Evolutionary conservation across 257 asterid species (phyloP).

Genomic region (Mitragyna speciosa): DNA sequence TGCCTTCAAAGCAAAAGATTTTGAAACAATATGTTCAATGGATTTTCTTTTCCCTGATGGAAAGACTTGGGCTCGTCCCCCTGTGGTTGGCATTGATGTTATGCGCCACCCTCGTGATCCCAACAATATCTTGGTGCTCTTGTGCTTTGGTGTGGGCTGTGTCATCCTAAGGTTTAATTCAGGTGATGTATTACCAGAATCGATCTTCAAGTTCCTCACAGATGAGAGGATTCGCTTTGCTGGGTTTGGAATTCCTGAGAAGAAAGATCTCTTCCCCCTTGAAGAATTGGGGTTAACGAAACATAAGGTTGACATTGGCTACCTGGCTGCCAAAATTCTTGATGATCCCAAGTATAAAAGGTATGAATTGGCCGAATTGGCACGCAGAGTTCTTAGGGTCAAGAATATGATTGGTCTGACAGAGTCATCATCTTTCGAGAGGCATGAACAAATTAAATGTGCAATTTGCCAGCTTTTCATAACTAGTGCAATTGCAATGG

Average conservation of each 20-base stretch:
- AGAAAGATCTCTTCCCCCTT: constrained; percentile 66
- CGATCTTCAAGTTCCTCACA: constrained; percentile 49
- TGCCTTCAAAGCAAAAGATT: constrained; percentile 67
- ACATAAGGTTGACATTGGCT: constrained; percentile 55
- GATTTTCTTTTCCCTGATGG: constrained; percentile 81
- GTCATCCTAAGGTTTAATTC: constrained; percentile 55
- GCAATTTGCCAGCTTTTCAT: constrained; percentile 79
- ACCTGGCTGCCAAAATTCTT: constrained; percentile 57
- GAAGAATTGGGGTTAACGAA: constrained; percentile 53
- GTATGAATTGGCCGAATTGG: constrained; percentile 58
- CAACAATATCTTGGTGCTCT: constrained; percentile 42
- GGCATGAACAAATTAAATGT: constrained; percentile 69
- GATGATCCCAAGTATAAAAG: constrained; percentile 57
- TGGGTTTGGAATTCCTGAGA: constrained; percentile 75
- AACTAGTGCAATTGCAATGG: constrained; percentile 61
- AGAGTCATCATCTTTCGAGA: constrained; percentile 64
- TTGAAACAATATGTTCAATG: constrained; percentile 58
- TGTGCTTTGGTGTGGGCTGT: constrained; percentile 83
- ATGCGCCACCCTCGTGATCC: constrained; percentile 89
- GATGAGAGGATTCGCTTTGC: constrained; percentile 72
- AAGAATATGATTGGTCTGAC: constrained; percentile 70
- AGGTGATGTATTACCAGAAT: constrained; percentile 52
- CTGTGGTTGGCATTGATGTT: constrained; percentile 80
- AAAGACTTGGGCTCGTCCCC: constrained; percentile 56
- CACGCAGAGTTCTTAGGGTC: constrained; percentile 63